These are phyloP conservation scores for Ceratocystis diversiconidia DNA, from an alignment of 2,329 filamentous ascomycete genomes.

Conservation along the genomic window DNA sequence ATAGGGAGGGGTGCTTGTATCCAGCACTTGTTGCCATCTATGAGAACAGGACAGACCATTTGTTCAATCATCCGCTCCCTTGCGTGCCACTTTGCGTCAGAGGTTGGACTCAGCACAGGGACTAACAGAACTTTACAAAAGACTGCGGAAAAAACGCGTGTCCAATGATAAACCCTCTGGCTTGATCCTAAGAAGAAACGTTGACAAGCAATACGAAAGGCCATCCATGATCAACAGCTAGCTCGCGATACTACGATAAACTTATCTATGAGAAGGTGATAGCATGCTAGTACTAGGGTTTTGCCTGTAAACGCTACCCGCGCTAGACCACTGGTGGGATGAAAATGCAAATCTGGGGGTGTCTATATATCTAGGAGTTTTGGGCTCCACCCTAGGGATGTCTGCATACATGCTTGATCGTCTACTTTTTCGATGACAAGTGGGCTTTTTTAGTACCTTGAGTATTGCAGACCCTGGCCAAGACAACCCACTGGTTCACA, in stretches of 20 bases:
- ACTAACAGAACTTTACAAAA: background rate
- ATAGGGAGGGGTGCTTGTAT: background rate
- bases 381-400: background rate
- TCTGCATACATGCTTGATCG: background rate
- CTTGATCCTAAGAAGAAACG: background rate
- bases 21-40: background rate
- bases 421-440: background rate
- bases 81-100: slow-evolving; percentile 9
- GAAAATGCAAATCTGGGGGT: slow-evolving; percentile 8
- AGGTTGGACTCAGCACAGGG: background rate
- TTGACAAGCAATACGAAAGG: background rate
- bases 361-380: slow-evolving; percentile 14
- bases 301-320: too few relatives aligned
- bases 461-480: background rate
- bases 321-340: slow-evolving; percentile 3
- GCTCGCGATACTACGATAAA: too few relatives aligned
- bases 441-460: background rate
- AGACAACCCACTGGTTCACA: background rate
- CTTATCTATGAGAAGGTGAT: too few relatives aligned
- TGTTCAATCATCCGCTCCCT: slow-evolving; percentile 8
- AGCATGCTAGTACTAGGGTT: too few relatives aligned
- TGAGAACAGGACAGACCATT: background rate
- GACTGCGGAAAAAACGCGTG: too few relatives aligned
- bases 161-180: too few relatives aligned
- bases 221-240: background rate